Percentiles rank a stretch among this genome's conserved stretches.
Evolutionary conservation across 225 moss, liverwort and hornwort genomes (phyloP).

Genomic region (Polytrichum formosum): DNA sequence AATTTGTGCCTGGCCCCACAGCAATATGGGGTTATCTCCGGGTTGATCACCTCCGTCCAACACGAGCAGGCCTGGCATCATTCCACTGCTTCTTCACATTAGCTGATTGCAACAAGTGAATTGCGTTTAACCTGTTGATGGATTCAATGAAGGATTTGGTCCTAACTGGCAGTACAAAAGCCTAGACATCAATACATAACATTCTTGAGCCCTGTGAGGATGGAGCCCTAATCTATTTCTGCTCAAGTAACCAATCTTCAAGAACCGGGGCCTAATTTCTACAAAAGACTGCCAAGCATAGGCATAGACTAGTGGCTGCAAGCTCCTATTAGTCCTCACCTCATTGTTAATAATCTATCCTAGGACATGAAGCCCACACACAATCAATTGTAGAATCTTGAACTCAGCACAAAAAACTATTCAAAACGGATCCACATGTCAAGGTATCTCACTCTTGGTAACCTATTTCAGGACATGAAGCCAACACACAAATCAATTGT

Average conservation of each 20-base stretch:
- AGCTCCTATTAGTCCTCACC: too few relatives aligned
- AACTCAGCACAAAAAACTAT: background rate
- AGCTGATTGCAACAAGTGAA: background rate
- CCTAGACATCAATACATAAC: background rate
- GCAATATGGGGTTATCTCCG: conserved; percentile 25
- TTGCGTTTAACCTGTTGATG: background rate
- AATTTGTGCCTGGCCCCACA: conserved; percentile 39
- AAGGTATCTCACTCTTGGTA: background rate
- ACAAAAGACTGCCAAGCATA: too few relatives aligned
- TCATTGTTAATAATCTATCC: too few relatives aligned
- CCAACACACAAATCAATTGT: background rate
- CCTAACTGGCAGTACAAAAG: background rate
- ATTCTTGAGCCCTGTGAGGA: too few relatives aligned
- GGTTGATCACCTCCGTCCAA: conserved; percentile 64
- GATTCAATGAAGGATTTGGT: background rate
- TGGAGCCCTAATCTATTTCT: too few relatives aligned
- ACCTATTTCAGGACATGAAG: too few relatives aligned
- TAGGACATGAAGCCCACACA: too few relatives aligned
- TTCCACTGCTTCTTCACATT: background rate
- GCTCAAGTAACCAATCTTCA: too few relatives aligned
- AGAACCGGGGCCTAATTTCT: too few relatives aligned
- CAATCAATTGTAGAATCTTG: too few relatives aligned
- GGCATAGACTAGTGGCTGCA: too few relatives aligned
- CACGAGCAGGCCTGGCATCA: conserved; percentile 37
- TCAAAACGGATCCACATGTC: background rate